phyloP scores from a whole-genome alignment of 331 rosid genomes.

The Saraca asoca region DNA sequence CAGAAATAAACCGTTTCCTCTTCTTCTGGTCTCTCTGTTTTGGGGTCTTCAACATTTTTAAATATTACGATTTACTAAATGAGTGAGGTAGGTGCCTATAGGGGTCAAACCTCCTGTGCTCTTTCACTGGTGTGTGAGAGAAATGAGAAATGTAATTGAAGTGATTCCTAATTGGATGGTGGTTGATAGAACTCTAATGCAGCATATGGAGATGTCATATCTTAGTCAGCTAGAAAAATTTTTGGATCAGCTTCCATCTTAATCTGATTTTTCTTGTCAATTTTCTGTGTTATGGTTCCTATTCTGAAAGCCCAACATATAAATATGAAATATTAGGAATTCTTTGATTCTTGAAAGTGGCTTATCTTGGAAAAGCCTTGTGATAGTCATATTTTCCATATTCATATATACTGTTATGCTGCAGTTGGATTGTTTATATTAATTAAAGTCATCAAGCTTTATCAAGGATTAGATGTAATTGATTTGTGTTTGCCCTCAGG shows the following conservation, averaged over 20 bases:
- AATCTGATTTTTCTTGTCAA: conserved; percentile 18
- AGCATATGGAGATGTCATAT: neutral
- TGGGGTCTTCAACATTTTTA: neutral
- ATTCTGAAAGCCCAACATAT: neutral
- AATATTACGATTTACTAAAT: no score
- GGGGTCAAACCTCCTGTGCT: conserved; percentile 1
- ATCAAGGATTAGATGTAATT: conserved; percentile 10
- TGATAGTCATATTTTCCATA: conserved; percentile 6
- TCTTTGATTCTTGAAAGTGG: conserved; percentile 7
- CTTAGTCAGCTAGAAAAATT: conserved; percentile 5
- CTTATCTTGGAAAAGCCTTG: conserved; percentile 8
- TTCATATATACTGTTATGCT: conserved; percentile 1
- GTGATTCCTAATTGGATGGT: neutral
- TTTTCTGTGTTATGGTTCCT: conserved; percentile 4
- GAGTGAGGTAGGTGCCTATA: neutral
- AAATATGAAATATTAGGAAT: conserved; percentile 16
- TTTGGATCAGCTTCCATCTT: conserved; percentile 4
- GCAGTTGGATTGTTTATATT: neutral
- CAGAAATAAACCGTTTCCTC: no score
- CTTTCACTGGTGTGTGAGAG: neutral
- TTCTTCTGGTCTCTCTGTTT: neutral
- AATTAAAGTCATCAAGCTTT: conserved; percentile 3
- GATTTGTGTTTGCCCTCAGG: conserved; percentile 45
- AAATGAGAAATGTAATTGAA: neutral
- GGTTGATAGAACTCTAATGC: conserved; percentile 1